Conservation (phyloP, 306 rosid genomes). For the Lathyrus tuberosus region DNA sequence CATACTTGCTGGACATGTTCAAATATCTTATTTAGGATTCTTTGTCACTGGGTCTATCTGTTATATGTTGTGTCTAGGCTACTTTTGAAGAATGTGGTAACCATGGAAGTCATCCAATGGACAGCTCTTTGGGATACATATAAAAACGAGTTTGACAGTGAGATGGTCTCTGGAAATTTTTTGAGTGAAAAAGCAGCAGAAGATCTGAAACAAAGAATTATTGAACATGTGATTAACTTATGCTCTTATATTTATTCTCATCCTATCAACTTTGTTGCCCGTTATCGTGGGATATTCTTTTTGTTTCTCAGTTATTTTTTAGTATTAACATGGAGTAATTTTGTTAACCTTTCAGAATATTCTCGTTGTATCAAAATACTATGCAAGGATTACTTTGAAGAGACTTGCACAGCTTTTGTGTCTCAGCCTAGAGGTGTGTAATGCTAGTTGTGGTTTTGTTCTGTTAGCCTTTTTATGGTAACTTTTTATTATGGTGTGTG, state of each 20-base stretch:
- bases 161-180: conserved; percentile 70
- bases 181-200: conserved; percentile 85
- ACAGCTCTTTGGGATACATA: conserved; percentile 75
- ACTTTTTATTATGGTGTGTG: not conserved
- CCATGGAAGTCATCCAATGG: conserved; percentile 96
- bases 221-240: conserved; percentile 68
- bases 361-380: conserved; percentile 85
- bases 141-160: conserved; percentile 79
- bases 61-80: conserved; percentile 47
- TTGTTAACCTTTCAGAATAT: conserved; percentile 64
- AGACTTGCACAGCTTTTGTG: conserved; percentile 82
- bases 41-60: conserved; percentile 11
- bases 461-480: not conserved
- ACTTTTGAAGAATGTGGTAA: conserved; percentile 81
- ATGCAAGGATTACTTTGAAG: conserved; percentile 63
- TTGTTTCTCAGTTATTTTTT: conserved; percentile 9
- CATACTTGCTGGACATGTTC: not conserved
- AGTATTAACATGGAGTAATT: conserved; percentile 22
- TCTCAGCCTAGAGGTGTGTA: conserved; percentile 76
- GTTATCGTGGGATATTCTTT: conserved; percentile 22
- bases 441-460: conserved; percentile 11
- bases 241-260: not conserved
- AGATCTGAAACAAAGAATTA: conserved; percentile 83
- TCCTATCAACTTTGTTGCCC: conserved; percentile 16
- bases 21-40: conserved; percentile 26